Evolutionary conservation across 2,329 filamentous ascomycete species (phyloP), one percentile per base, ranked within the genome.

Genomic region (Didymella arachidicola): DNA sequence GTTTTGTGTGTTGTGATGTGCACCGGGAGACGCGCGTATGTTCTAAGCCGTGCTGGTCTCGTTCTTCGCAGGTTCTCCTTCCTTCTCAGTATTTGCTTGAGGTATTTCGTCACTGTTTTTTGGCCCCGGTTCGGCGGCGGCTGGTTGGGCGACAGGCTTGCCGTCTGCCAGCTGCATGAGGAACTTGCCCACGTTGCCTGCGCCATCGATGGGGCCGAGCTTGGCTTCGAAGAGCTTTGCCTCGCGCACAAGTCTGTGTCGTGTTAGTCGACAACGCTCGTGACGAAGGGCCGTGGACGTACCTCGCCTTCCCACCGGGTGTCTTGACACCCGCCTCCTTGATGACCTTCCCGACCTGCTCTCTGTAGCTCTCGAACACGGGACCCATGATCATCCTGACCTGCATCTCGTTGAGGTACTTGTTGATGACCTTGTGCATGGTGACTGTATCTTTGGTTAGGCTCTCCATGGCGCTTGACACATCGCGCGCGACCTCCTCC

Each of bases 371-470:
- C 36, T 84, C 82, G 76, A 96, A 96, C 1, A 97, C 92, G 0
- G 91, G 90, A 19, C 83, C 80, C 91, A 97, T 96, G 69, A 97
- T 96, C 79, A 91, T 87, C 53, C 85, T 83, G 2, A 96, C 88
- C 0, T 89, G 89, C 53, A 85, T 83, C 63, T 95, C 91, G 0
- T 90, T 89, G 25, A 97, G 80, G 73, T 96, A 89, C 73, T 92
- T 93, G 60, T 86, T 89, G 60, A 97, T 82, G 11, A 95, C 93
- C 53, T 92, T 89, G 71, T 97, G 90, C 61, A 97, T 80, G 1
- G 89, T 95, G 4, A 87, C 87, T 0, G 93, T 97, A 72, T 97
- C 93, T 75, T 93, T 96, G 8, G 87, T 88, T 53, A 97, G 78
- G 0, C 88, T 93, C 77, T 96, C 93, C 87, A 97, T 94, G 76